Conservation (phyloP, 306 rosid species). For the Corylus heterophylla region DNA sequence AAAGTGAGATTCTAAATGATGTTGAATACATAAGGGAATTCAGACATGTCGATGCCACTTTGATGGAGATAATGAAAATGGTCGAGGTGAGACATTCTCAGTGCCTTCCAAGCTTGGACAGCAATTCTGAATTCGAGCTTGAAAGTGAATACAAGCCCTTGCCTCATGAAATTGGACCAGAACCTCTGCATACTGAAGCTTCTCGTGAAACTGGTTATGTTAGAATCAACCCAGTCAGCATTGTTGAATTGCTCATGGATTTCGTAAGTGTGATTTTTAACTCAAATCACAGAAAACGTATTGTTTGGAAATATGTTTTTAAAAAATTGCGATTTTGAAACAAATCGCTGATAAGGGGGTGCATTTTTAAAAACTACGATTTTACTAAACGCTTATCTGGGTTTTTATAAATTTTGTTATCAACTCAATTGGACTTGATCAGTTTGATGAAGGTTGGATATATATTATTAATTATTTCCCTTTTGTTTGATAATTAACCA, state of each 20-base stretch:
- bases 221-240: constrained; percentile 20
- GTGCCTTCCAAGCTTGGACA: constrained; percentile 29
- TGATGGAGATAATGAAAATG: constrained; percentile 40
- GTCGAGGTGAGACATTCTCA: constrained; percentile 48
- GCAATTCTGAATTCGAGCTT: neutral
- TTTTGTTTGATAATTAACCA: constrained; percentile 21
- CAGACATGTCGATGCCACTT: constrained; percentile 27
- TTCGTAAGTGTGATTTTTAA: constrained; percentile 26
- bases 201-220: constrained; percentile 39
- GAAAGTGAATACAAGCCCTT: neutral
- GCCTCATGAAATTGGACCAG: neutral
- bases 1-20: constrained; percentile 30
- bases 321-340: too few species aligned
- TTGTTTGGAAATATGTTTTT: too few species aligned
- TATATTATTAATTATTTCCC: neutral
- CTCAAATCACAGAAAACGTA: too few species aligned
- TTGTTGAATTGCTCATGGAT: constrained; percentile 59
- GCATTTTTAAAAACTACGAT: too few species aligned
- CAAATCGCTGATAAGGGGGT: too few species aligned
- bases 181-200: constrained; percentile 36
- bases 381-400: neutral
- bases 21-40: constrained; percentile 38
- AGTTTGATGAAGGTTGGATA: neutral
- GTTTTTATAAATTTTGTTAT: too few species aligned
- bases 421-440: too few species aligned